These are phyloP conservation scores for Hygrophila difformis DNA, from an alignment of 257 asterid species.

Conservation along the genomic window DNA sequence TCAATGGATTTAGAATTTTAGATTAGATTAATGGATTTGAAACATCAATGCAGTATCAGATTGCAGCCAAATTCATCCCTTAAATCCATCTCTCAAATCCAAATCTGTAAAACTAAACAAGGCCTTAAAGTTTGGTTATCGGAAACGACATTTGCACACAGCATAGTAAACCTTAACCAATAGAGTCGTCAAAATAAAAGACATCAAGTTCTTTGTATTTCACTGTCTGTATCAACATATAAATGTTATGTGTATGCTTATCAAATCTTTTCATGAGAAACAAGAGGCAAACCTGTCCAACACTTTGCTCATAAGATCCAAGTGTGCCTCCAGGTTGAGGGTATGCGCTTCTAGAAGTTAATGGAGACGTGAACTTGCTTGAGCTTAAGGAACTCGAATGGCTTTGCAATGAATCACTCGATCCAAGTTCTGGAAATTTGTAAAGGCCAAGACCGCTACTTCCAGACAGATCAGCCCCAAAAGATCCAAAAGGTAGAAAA, in stretches of 20 bases:
- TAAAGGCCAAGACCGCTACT: constrained; percentile 65
- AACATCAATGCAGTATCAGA: too few species aligned
- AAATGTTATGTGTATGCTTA: too few species aligned
- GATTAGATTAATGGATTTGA: too few species aligned
- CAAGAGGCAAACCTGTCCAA: constrained; percentile 66
- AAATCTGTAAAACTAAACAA: too few species aligned
- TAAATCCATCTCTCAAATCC: too few species aligned
- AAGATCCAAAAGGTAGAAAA: constrained; percentile 81
- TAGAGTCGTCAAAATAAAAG: neutral
- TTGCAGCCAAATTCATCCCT: too few species aligned
- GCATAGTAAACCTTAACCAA: neutral
- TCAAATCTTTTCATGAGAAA: neutral
- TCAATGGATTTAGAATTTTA: too few species aligned
- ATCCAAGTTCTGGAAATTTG: constrained; percentile 68
- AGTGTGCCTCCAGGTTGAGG: constrained; percentile 93
- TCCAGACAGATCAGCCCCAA: constrained; percentile 79
- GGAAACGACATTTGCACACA: too few species aligned
- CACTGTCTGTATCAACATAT: neutral
- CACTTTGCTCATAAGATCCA: constrained; percentile 88
- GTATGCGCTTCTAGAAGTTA: constrained; percentile 69
- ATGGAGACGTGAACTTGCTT: constrained; percentile 69
- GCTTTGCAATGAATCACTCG: constrained; percentile 52
- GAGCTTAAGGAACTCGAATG: constrained; percentile 46
- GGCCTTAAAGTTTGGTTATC: too few species aligned
- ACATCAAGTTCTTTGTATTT: neutral